A percentile compares a stretch with the other conserved stretches of the same genome.
These are phyloP conservation scores for Penicillium psychrosexuale DNA, from an alignment of 2,329 filamentous ascomycete genomes.

Conservation along the genomic window DNA sequence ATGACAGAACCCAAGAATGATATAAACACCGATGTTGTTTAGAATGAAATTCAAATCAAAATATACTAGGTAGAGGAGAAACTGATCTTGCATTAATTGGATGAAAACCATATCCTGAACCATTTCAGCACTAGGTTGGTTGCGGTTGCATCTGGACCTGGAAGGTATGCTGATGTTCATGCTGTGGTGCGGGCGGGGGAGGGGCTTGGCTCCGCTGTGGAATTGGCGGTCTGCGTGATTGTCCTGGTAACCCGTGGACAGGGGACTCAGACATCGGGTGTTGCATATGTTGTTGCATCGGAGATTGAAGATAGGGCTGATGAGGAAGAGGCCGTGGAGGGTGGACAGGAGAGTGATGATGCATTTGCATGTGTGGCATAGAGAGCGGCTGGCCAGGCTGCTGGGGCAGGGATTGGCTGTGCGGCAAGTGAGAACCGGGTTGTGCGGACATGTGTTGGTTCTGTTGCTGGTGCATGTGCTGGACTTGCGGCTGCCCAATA, in stretches of 20 bases:
- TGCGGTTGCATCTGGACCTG: conserved; percentile 25
- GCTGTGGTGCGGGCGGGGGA: conserved; percentile 24
- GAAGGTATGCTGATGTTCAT: conserved; percentile 27
- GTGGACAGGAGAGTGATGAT: conserved; percentile 20
- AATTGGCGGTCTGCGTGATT: conserved; percentile 10
- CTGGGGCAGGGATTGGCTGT: neutral
- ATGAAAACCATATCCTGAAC: neutral
- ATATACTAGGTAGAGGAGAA: neutral
- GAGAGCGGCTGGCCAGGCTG: conserved; percentile 16
- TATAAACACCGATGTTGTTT: conserved; percentile 1
- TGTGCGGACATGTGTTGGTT: conserved; percentile 14
- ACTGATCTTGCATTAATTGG: neutral
- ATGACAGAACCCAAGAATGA: neutral
- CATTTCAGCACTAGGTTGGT: conserved; percentile 12
- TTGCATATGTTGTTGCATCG: conserved; percentile 21
- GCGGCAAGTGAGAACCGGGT: conserved; percentile 1
- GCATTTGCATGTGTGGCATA: conserved; percentile 25
- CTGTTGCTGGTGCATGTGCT: conserved; percentile 9
- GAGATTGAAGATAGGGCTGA: conserved; percentile 23
- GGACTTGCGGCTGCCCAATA: conserved; percentile 10
- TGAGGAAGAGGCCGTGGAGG: conserved; percentile 14
- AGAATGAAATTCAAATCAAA: neutral
- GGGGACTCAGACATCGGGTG: conserved; percentile 17
- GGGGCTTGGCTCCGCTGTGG: conserved; percentile 18
- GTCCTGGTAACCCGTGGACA: conserved; percentile 10